Percentiles rank a stretch among this genome's conserved stretches.
These are phyloP conservation scores for Tephrocybe sp. DNA, from an alignment of 768 basidiomycete species.

Conservation along the genomic window DNA sequence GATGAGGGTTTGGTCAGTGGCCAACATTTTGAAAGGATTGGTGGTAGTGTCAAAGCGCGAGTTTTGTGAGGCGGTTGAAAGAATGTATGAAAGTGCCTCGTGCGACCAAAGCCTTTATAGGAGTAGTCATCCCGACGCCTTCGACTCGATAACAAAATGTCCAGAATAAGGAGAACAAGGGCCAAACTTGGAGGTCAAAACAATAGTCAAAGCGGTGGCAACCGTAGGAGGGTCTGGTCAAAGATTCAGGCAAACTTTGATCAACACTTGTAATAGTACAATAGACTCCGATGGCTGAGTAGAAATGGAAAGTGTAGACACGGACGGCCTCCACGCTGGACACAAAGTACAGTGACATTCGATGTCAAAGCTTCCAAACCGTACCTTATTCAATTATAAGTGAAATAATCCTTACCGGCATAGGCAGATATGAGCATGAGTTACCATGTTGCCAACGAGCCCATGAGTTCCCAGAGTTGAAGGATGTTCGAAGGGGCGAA, in stretches of 20 bases:
- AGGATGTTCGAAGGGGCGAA: too few relatives aligned
- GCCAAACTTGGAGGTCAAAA: not conserved
- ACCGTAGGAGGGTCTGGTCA: not conserved
- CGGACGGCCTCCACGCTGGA: not conserved
- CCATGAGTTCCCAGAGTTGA: too few relatives aligned
- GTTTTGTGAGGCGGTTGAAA: conserved; percentile 2
- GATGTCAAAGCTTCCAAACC: not conserved
- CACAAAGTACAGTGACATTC: conserved; percentile 8
- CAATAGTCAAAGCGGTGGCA: conserved; percentile 9
- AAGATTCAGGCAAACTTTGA: not conserved
- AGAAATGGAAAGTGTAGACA: not conserved
- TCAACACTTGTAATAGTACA: not conserved
- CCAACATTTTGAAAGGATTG: not conserved
- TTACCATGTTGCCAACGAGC: too few relatives aligned
- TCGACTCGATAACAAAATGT: conserved; percentile 7
- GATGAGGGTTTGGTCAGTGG: not conserved
- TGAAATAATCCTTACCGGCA: too few relatives aligned
- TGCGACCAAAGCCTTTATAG: conserved; percentile 4
- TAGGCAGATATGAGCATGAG: too few relatives aligned
- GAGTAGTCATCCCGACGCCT: not conserved
- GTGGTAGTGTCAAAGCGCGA: not conserved
- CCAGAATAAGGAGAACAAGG: conserved; percentile 13
- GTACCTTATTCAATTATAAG: not conserved
- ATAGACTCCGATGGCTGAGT: not conserved
- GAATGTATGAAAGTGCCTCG: not conserved